phyloP scores from a whole-genome alignment of 2,329 filamentous ascomycete species.

The Alternaria panax region DNA sequence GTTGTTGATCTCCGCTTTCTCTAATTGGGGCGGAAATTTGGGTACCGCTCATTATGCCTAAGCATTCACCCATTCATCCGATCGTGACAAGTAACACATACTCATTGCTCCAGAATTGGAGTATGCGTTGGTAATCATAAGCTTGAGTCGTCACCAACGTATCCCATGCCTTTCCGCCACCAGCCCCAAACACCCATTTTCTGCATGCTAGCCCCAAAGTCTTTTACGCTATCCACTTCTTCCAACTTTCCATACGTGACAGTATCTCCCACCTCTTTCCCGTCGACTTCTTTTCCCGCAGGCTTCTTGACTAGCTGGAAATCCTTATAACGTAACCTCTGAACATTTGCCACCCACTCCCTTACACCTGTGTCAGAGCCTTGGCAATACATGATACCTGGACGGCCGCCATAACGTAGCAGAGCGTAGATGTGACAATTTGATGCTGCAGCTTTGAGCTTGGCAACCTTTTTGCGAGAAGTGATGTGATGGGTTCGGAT shows the following conservation, averaged over 20 bases:
- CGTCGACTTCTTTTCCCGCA: constrained; percentile 38
- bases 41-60: too few species aligned
- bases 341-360: constrained; percentile 70
- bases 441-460: constrained; percentile 69
- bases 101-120: not conserved
- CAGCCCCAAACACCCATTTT: constrained; percentile 65
- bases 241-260: constrained; percentile 49
- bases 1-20: too few species aligned
- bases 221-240: constrained; percentile 69
- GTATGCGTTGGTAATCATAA: not conserved
- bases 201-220: constrained; percentile 70
- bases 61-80: too few species aligned
- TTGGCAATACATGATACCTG: constrained; percentile 82
- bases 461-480: constrained; percentile 74
- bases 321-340: constrained; percentile 74
- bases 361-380: constrained; percentile 64
- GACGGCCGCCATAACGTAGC: constrained; percentile 71
- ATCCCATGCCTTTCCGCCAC: constrained; percentile 76
- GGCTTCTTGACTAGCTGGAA: constrained; percentile 69
- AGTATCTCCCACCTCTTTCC: not conserved
- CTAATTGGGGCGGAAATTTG: too few species aligned
- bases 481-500: constrained; percentile 85
- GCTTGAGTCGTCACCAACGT: constrained; percentile 30
- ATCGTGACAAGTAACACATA: not conserved
- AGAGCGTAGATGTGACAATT: constrained; percentile 68